A percentile compares a stretch with the other conserved stretches of the same genome.
These are phyloP conservation scores for Penicillium hesseltinei DNA, from an alignment of 2,329 filamentous ascomycete genomes.

Conservation along the genomic window DNA sequence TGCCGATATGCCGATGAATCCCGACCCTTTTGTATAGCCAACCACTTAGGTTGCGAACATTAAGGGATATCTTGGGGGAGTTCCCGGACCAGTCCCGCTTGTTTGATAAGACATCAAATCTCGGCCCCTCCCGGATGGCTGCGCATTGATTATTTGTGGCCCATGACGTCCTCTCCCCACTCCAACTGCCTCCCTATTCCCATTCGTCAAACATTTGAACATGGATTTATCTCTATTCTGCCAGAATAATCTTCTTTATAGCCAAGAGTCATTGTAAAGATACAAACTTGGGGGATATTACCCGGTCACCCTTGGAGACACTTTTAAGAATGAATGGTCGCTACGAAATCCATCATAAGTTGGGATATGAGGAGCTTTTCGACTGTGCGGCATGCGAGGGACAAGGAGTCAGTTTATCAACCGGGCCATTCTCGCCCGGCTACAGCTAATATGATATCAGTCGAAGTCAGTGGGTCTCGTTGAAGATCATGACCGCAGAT, in stretches of 20 bases:
- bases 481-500: constrained; percentile 35
- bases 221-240: not conserved
- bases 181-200: not conserved
- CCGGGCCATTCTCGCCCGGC: too few relatives aligned
- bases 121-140: not conserved
- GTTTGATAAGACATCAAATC: not conserved
- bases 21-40: not conserved
- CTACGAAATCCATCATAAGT: constrained; percentile 47
- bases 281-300: constrained; percentile 42
- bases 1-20: not conserved
- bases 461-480: constrained; percentile 26
- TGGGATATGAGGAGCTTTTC: constrained; percentile 44
- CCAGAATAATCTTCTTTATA: not conserved
- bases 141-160: not conserved
- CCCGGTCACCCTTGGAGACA: constrained; percentile 44
- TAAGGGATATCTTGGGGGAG: not conserved
- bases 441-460: constrained; percentile 11
- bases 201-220: not conserved
- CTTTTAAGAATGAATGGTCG: constrained; percentile 37
- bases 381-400: constrained; percentile 47
- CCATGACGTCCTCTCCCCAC: not conserved
- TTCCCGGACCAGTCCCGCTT: not conserved
- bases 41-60: not conserved
- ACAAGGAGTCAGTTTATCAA: constrained; percentile 23
- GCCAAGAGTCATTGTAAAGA: not conserved